Percentiles rank a stretch among this genome's conserved stretches.
These are phyloP conservation scores for Monosporozyma solicola DNA, from an alignment of 805 yeast genomes.

Conservation along the genomic window DNA sequence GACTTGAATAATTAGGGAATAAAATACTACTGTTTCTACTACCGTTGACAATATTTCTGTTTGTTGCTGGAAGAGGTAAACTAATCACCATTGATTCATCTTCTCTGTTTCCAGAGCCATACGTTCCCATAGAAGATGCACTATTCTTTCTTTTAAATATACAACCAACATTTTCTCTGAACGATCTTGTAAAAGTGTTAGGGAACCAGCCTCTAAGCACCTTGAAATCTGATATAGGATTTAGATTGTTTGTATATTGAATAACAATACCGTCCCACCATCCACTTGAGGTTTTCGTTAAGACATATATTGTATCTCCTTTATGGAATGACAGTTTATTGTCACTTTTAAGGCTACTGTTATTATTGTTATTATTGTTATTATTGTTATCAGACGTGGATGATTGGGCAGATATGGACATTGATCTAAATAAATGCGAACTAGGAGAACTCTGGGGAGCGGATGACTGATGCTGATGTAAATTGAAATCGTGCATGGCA, in stretches of 20 bases:
- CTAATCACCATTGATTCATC: not conserved
- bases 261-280: conserved; percentile 81
- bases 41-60: not conserved
- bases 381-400: not conserved
- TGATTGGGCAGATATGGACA: not conserved
- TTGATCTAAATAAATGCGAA: not conserved
- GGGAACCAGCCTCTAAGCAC: conserved; percentile 81
- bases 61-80: not conserved
- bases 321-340: conserved; percentile 20
- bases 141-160: not conserved
- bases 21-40: conserved; percentile 4
- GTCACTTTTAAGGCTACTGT: not conserved
- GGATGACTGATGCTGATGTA: not conserved
- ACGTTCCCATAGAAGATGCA: conserved; percentile 30
- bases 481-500: conserved; percentile 9
- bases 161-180: conserved; percentile 6
- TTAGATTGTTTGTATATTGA: conserved; percentile 8
- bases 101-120: conserved; percentile 10
- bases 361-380: not conserved
- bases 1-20: conserved; percentile 2
- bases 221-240: conserved; percentile 11
- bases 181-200: conserved; percentile 35
- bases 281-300: conserved; percentile 52
- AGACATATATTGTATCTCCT: conserved; percentile 67
- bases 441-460: not conserved